Conservation (phyloP, 2,329 filamentous ascomycete species). For the Pyrenophora seminiperda region DNA sequence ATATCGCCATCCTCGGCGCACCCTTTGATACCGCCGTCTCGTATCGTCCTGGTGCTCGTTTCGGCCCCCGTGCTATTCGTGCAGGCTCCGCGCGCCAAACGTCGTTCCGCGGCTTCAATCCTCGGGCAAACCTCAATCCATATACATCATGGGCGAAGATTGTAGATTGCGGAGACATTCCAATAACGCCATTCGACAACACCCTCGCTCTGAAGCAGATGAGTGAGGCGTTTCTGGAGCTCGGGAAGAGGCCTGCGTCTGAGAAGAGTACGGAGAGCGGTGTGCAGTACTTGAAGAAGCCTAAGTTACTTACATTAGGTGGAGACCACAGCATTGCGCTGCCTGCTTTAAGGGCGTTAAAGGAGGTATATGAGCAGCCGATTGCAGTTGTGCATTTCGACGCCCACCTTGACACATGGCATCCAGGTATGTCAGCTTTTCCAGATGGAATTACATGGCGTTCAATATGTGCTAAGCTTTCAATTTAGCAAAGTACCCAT, state of each 20-base stretch:
- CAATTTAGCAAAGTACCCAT: conserved; percentile 81
- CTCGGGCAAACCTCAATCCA: conserved; percentile 80
- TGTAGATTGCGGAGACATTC: conserved; percentile 89
- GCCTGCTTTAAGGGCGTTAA: conserved; percentile 56
- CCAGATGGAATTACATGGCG: too few relatives aligned
- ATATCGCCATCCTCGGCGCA: conserved; percentile 57
- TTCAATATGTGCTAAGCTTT: conserved; percentile 63
- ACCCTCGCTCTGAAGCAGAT: conserved; percentile 80
- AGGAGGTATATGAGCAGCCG: conserved; percentile 51
- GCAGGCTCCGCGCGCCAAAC: conserved; percentile 82
- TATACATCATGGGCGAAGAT: conserved; percentile 79
- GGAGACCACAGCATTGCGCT: conserved; percentile 59
- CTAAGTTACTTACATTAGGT: conserved; percentile 56
- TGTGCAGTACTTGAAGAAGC: conserved; percentile 50
- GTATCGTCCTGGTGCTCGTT: conserved; percentile 61
- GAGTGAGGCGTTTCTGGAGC: conserved; percentile 77
- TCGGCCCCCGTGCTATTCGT: conserved; percentile 86
- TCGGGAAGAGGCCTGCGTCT: conserved; percentile 57
- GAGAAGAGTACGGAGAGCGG: conserved; percentile 45
- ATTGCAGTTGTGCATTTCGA: conserved; percentile 59
- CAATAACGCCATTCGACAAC: conserved; percentile 86
- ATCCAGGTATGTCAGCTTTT: conserved; percentile 56
- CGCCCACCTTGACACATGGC: conserved; percentile 82
- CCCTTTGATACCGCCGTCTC: conserved; percentile 58
- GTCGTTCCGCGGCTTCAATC: conserved; percentile 79